Evolutionary conservation across 768 basidiomycete species (phyloP).

Genomic region (Favolaschia claudopus): DNA sequence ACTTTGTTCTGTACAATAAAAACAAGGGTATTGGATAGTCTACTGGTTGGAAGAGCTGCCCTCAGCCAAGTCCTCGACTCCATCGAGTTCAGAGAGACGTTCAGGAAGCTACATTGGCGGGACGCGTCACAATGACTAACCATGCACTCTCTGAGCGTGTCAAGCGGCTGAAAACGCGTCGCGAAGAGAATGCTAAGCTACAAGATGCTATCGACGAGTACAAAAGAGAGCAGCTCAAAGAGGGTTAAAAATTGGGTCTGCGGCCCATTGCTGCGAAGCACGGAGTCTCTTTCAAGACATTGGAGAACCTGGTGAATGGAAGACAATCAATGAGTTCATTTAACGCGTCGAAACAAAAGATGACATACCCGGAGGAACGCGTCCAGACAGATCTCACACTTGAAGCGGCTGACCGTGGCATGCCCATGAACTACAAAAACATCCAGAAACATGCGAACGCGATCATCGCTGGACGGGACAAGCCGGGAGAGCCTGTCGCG

Average conservation of each 20-base stretch:
- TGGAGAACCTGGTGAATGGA: constrained; percentile 14
- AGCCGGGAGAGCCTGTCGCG: constrained; percentile 28
- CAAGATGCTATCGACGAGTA: neutral
- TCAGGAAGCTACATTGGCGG: too few relatives aligned
- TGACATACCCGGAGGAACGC: constrained; percentile 35
- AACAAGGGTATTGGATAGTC: too few relatives aligned
- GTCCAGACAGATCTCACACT: constrained; percentile 38
- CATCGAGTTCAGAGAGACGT: too few relatives aligned
- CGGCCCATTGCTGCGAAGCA: neutral
- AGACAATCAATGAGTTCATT: constrained; percentile 28
- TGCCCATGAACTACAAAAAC: constrained; percentile 25
- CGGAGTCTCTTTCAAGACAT: neutral
- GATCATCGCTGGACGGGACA: constrained; percentile 26
- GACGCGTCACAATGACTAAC: neutral
- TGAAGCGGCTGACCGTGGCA: constrained; percentile 34
- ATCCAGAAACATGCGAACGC: constrained; percentile 35
- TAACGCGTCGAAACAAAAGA: constrained; percentile 35
- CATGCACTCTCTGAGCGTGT: neutral
- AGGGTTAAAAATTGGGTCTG: neutral
- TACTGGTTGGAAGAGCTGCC: too few relatives aligned
- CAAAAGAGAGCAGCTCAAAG: neutral
- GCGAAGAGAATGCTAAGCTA: neutral
- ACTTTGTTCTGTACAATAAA: too few relatives aligned
- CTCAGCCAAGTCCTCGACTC: too few relatives aligned
- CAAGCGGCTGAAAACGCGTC: neutral